These are phyloP conservation scores for Suillus plorans DNA, from an alignment of 768 basidiomycete genomes.

Conservation along the genomic window DNA sequence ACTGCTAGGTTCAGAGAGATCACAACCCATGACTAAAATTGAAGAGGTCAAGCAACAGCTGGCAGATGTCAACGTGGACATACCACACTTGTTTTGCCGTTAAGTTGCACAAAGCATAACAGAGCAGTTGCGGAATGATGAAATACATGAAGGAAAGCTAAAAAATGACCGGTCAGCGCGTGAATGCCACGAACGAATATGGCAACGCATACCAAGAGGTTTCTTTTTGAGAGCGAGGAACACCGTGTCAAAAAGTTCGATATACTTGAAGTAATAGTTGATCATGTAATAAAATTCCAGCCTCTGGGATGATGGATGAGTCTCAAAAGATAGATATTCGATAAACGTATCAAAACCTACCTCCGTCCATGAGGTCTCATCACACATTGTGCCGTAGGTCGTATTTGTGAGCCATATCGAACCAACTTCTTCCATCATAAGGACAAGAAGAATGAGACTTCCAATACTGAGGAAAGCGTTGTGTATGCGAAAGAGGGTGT, in stretches of 20 bases:
- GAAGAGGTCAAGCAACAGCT: conserved; percentile 9
- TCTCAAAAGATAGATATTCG: background rate
- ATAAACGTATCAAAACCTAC: conserved; percentile 46
- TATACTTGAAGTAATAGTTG: conserved; percentile 98
- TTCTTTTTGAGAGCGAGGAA: conserved; percentile 99
- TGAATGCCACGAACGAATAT: conserved; percentile 2
- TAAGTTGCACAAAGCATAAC: conserved; percentile 91
- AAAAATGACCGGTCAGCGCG: conserved; percentile 7
- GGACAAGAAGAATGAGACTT: conserved; percentile 77
- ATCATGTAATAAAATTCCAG: conserved; percentile 97
- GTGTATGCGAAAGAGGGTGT: conserved; percentile 83
- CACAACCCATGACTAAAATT: conserved; percentile 89
- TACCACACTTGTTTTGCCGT: conserved; percentile 93
- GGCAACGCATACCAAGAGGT: conserved; percentile 69
- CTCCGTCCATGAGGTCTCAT: conserved; percentile 77
- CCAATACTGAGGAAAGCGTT: conserved; percentile 87
- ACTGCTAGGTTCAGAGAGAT: conserved; percentile 89
- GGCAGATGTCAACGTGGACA: conserved; percentile 29
- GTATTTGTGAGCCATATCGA: conserved; percentile 76
- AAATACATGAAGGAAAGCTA: conserved; percentile 97
- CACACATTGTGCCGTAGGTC: conserved; percentile 76
- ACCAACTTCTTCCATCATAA: conserved; percentile 90
- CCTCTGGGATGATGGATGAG: conserved; percentile 45
- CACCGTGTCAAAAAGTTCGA: conserved; percentile 94
- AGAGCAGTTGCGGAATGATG: conserved; percentile 98